Evolutionary conservation across 768 basidiomycete genomes (phyloP), one percentile per base, ranked within the genome.

Genomic region (Royoungia palumana): DNA sequence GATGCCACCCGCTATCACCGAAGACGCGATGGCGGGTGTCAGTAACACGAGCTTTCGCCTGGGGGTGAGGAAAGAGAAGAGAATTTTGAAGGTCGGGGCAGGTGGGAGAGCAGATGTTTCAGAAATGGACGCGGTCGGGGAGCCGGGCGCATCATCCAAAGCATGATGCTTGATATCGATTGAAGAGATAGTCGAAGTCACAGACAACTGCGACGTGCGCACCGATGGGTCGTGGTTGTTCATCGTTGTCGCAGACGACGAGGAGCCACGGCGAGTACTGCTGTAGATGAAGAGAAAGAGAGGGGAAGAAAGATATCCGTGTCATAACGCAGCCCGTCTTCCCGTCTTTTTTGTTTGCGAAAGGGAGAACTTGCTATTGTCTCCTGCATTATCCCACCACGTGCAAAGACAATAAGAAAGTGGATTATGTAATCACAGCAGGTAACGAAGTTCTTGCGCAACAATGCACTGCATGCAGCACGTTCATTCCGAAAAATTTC

Each of bases 31-130:
- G 6, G 85, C 88, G 4, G 91, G 91, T 20, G 81, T 41, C 51
- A 90, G 72, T 55, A 87, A 72, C 8, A 63, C 64, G 44, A 82
- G 62, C 58, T 76, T 61, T 55, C 88, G 83, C 42, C 77, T 73
- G 11, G 73, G 70, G 1, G 82, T 72, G 54, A 85, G 71, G 58
- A 84, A 77, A 10, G 81, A 79, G 62, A 88, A 91, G 46, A 92
- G 78, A 6, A 85, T 74, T 36, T 74, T 71, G 54, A 87, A 72
- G 1, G 81, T 78, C 0, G 87, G 83, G 47, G 71, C 58, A 6
- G 75, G 70, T 22, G 70, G 44, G 16, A 52, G 19, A 36, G 56
- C 55, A 34, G 59, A 50, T 21, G 59, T 47, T 34, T 58, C 50
- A 16, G 55, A 49, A 11, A 61, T 25, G 35, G 58, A 60, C 3